Conservation (phyloP, 306 rosid species). For the Acacia confusa region DNA sequence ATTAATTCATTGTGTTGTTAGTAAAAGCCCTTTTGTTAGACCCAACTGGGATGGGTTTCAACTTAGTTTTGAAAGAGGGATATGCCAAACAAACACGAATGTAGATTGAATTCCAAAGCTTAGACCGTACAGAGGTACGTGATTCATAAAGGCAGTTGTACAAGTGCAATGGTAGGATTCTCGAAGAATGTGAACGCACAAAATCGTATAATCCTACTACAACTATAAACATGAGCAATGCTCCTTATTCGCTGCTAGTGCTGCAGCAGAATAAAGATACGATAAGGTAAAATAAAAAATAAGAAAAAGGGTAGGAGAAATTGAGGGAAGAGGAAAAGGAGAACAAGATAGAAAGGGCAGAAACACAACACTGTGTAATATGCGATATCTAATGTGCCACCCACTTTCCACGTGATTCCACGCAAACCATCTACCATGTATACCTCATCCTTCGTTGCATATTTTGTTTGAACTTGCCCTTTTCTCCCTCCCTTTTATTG, state of each 20-base stretch:
- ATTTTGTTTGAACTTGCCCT: slow-evolving; percentile 15
- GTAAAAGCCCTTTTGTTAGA: too few species aligned
- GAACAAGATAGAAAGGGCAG: slow-evolving; percentile 30
- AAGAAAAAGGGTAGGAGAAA: not conserved
- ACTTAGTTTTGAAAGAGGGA: too few species aligned
- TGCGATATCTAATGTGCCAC: slow-evolving; percentile 38
- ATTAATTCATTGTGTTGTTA: too few species aligned
- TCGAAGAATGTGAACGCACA: not conserved
- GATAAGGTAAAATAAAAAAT: not conserved
- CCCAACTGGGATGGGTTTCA: too few species aligned
- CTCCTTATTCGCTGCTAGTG: not conserved
- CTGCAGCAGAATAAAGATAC: not conserved
- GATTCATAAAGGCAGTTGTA: not conserved
- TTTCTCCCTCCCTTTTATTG: slow-evolving; percentile 31
- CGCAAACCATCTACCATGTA: slow-evolving; percentile 40
- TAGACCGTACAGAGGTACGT: slow-evolving; percentile 8
- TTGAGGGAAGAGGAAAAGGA: not conserved
- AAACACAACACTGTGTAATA: slow-evolving; percentile 36
- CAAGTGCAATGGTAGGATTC: not conserved
- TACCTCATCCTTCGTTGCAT: slow-evolving; percentile 34
- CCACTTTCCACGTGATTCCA: slow-evolving; percentile 72
- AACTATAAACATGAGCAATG: not conserved
- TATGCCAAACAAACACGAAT: not conserved
- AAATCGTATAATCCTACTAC: not conserved
- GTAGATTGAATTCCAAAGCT: not conserved